Percentiles rank a stretch among this genome's conserved stretches.
These are phyloP conservation scores for Tilletia horrida DNA, from an alignment of 1,284 basidiomycete genomes.

Conservation along the genomic window DNA sequence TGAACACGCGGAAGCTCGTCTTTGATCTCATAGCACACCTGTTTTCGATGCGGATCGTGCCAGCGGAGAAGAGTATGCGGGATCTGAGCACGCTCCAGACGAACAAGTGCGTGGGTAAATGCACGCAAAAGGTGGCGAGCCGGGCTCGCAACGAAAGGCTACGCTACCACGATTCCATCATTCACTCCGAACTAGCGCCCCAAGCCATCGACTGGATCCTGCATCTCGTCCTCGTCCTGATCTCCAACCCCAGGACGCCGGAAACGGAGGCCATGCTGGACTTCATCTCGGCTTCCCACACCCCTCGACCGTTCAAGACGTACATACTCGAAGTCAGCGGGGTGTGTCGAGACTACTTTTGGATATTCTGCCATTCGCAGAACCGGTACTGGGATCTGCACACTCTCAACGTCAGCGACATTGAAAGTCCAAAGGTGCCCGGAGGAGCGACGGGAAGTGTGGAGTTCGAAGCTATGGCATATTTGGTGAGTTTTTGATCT, in stretches of 20 bases:
- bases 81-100: not conserved
- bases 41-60: conserved; percentile 28
- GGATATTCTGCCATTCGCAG: conserved; percentile 92
- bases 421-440: conserved; percentile 87
- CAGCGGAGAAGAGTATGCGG: not conserved
- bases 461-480: conserved; percentile 93
- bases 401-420: conserved; percentile 75
- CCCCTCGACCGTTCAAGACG: conserved; percentile 79
- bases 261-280: conserved; percentile 57
- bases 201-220: conserved; percentile 19
- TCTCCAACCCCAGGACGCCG: conserved; percentile 40
- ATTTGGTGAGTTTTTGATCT: conserved; percentile 75
- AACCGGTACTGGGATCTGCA: conserved; percentile 82
- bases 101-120: not conserved
- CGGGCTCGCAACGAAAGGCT: not conserved
- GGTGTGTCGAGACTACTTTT: conserved; percentile 91
- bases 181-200: not conserved
- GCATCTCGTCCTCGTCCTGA: conserved; percentile 37
- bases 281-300: conserved; percentile 80
- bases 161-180: not conserved
- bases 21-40: conserved; percentile 68
- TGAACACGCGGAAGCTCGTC: conserved; percentile 82
- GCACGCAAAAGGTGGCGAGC: not conserved
- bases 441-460: conserved; percentile 98
- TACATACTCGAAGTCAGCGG: conserved; percentile 85